A percentile compares a stretch with the other conserved stretches of the same genome.
phyloP scores from a whole-genome alignment of 768 basidiomycete genomes.

The Candolleomyces efflorescens region DNA sequence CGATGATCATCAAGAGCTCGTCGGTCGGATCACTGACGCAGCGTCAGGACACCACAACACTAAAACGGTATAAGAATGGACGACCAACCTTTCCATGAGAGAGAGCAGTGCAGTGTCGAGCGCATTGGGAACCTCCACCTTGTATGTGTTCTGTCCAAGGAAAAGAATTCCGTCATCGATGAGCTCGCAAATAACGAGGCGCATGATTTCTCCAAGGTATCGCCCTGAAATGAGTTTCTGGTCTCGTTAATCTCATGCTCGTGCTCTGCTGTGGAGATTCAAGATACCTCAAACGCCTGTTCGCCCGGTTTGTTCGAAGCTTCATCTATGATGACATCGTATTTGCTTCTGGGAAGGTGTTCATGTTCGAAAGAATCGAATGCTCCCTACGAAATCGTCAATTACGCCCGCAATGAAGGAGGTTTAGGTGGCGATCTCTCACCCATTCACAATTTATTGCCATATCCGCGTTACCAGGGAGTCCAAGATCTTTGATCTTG shows the following conservation, averaged over 20 bases:
- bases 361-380: slow-evolving; percentile 97
- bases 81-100: slow-evolving; percentile 82
- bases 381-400: slow-evolving; percentile 60
- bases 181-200: slow-evolving; percentile 92
- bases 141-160: slow-evolving; percentile 98
- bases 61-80: background rate
- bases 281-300: slow-evolving; percentile 80
- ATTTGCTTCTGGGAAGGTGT: slow-evolving; percentile 92
- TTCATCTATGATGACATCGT: slow-evolving; percentile 89
- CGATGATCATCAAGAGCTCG: slow-evolving; percentile 93
- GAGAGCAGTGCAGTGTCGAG: slow-evolving; percentile 98
- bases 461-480: slow-evolving; percentile 67
- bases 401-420: background rate
- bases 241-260: background rate
- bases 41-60: background rate
- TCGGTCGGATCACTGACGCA: slow-evolving; percentile 77
- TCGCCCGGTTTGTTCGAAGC: slow-evolving; percentile 95
- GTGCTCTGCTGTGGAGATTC: slow-evolving; percentile 8
- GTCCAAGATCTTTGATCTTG: slow-evolving; percentile 75
- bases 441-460: slow-evolving; percentile 98
- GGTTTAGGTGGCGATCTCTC: slow-evolving; percentile 13
- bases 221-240: slow-evolving; percentile 95
- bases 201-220: slow-evolving; percentile 94
- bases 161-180: slow-evolving; percentile 97
- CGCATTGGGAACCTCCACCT: slow-evolving; percentile 88